Conservation (phyloP, 2,329 filamentous ascomycete species). For the Ascochyta rabiei region DNA sequence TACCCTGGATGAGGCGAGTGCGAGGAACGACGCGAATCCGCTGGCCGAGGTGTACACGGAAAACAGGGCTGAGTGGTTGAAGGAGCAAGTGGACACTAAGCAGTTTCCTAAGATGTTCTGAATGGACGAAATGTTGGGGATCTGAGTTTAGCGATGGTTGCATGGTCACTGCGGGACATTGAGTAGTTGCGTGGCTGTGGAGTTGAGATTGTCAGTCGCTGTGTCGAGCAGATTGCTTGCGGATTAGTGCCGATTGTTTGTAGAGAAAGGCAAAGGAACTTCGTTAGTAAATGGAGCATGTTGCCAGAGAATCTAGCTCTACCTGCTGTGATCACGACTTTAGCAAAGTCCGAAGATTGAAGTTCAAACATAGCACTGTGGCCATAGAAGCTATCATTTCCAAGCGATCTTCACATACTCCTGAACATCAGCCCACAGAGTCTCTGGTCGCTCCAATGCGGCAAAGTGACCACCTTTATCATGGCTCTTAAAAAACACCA, state of each 20-base stretch:
- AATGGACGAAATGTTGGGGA: background rate
- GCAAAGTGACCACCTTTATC: conserved; percentile 57
- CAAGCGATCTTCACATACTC: conserved; percentile 49
- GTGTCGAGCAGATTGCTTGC: background rate
- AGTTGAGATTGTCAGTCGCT: too few relatives aligned
- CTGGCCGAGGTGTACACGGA: conserved; percentile 13
- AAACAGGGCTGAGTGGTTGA: conserved; percentile 13
- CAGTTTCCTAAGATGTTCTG: conserved; percentile 14
- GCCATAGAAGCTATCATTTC: conserved; percentile 18
- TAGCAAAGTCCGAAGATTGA: too few relatives aligned
- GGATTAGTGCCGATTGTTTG: background rate
- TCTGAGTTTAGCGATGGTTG: background rate
- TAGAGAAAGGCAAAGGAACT: too few relatives aligned
- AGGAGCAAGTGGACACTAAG: conserved; percentile 11
- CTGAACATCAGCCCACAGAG: conserved; percentile 53
- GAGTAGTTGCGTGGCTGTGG: background rate
- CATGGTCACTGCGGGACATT: background rate
- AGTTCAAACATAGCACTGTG: background rate
- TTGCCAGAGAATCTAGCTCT: too few relatives aligned
- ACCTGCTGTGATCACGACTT: too few relatives aligned
- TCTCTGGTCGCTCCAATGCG: conserved; percentile 52
- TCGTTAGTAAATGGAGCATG: too few relatives aligned
- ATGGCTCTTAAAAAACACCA: conserved; percentile 48
- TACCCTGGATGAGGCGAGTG: conserved; percentile 9
- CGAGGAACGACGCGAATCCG: conserved; percentile 5